Evolutionary conservation across 495 filamentous ascomycete species (phyloP).

Genomic region (Aspergillus coremiiformis): DNA sequence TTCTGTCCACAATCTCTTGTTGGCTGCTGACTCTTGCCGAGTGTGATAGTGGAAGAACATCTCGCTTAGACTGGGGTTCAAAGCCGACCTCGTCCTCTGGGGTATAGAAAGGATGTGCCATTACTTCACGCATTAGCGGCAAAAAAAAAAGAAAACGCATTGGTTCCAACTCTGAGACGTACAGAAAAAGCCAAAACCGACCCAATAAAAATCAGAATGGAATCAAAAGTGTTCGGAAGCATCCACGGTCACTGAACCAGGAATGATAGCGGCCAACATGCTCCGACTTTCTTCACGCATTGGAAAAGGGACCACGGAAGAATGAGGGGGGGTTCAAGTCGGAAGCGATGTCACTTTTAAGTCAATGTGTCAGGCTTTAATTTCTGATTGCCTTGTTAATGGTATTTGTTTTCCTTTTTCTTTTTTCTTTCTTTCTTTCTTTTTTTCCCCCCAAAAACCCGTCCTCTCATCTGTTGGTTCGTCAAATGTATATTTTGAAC

Average conservation of each 20-base stretch:
- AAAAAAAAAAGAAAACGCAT: conserved; percentile 16
- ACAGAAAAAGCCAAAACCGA: conserved; percentile 14
- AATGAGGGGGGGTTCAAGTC: conserved; percentile 16
- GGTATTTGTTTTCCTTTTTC: conserved; percentile 12
- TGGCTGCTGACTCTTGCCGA: conserved; percentile 20
- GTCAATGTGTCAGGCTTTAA: conserved; percentile 17
- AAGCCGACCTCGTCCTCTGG: conserved; percentile 23
- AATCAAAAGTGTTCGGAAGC: conserved; percentile 8
- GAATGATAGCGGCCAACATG: conserved; percentile 15
- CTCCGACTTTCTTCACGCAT: conserved; percentile 11
- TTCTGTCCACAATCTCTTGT: conserved; percentile 21
- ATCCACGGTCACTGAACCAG: conserved; percentile 14
- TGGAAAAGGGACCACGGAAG: conserved; percentile 16
- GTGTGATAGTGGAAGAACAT: conserved; percentile 23
- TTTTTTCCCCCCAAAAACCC: conserved; percentile 1
- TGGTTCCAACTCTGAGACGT: conserved; percentile 15
- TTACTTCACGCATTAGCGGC: conserved; percentile 20
- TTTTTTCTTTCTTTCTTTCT: conserved; percentile 7
- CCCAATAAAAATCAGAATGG: conserved; percentile 10
- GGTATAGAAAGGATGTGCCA: conserved; percentile 28
- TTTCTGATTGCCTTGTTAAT: conserved; percentile 9
- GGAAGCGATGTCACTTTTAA: conserved; percentile 21
- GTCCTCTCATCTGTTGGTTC: neutral
- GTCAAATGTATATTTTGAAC: conserved; percentile 1
- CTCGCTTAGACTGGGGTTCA: conserved; percentile 16